These are phyloP conservation scores for Cercophora sp. DNA, from an alignment of 495 filamentous ascomycete species.

Conservation along the genomic window DNA sequence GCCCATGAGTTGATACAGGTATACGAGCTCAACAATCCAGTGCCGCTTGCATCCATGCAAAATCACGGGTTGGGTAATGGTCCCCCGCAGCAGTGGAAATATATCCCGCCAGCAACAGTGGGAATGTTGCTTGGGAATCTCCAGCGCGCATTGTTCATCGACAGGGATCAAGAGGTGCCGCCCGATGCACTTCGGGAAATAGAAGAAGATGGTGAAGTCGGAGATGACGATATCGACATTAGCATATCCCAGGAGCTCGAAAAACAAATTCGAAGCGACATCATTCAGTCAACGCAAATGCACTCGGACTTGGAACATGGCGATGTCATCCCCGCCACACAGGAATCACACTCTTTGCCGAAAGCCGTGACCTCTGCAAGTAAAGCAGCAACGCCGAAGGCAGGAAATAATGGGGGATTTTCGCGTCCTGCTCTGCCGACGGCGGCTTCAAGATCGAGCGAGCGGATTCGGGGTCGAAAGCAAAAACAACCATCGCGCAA, in stretches of 20 bases:
- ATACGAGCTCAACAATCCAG: slow-evolving; percentile 49
- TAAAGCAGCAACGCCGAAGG: neutral
- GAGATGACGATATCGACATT: slow-evolving; percentile 16
- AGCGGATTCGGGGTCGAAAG: slow-evolving; percentile 5
- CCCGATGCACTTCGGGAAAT: neutral
- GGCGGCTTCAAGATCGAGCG: slow-evolving; percentile 8
- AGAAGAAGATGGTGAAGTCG: slow-evolving; percentile 18
- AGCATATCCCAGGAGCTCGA: slow-evolving; percentile 45
- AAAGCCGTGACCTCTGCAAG: neutral
- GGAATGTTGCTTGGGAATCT: slow-evolving; percentile 45
- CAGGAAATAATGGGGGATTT: neutral
- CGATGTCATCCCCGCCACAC: slow-evolving; percentile 34
- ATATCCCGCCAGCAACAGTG: slow-evolving; percentile 43
- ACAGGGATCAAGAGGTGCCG: slow-evolving; percentile 16
- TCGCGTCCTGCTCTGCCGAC: slow-evolving; percentile 6
- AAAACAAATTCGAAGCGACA: slow-evolving; percentile 43
- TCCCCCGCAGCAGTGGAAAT: slow-evolving; percentile 36
- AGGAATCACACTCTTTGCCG: slow-evolving; percentile 4
- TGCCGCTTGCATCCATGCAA: slow-evolving; percentile 39
- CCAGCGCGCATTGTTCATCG: slow-evolving; percentile 36
- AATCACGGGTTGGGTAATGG: slow-evolving; percentile 38
- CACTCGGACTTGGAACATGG: slow-evolving; percentile 14
- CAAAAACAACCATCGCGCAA: neutral
- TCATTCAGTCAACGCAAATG: slow-evolving; percentile 39
- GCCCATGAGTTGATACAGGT: slow-evolving; percentile 49